Evolutionary conservation across 768 basidiomycete species (phyloP), one percentile per base, ranked within the genome.

Genomic region (Leucocoprinus sp.): DNA sequence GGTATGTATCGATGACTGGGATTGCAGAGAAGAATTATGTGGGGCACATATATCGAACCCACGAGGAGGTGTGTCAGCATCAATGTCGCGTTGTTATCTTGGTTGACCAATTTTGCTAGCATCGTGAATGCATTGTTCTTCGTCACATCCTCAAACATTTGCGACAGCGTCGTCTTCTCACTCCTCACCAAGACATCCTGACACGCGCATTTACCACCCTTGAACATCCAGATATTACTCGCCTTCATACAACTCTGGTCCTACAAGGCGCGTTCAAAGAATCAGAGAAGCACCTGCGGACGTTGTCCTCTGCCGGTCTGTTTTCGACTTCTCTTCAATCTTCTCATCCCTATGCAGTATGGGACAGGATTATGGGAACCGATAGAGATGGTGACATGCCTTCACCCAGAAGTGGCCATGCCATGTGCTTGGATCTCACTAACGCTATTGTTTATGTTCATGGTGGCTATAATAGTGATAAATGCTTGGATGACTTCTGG

Each of bases 401-500:
- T 4, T 68, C 72, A 19, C 67, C 75, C 36, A 76, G 88, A 0
- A 84, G 87, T 12, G 88, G 87, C 0, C 85, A 90, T 51, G 81
- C 84, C 17, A 86, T 87, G 83, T 87, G 84, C 53, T 76, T 88
- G 51, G 86, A 89, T 55, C 64, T 71, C 18, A 66, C 71, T 6
- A 70, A 75, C 29, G 74, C 75, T 5, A 60, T 73, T 35, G 76
- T 90, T 22, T 89, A 89, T 56, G 69, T 90, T 17, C 77, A 87
- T 43, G 88, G 87, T 1, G 88, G 88, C 0, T 90, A 82, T 78
- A 76, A 87, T 50, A 85, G 88, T 1, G 61, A 76, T 44, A 78
- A 74, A 49, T 79, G 76, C 39, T 64, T 90, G 23, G 82, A 84
- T 55, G 87, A 91, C 58, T 82, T 89, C 50, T 90, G 87, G 87